A percentile compares a stretch with the other conserved stretches of the same genome.
These are phyloP conservation scores for Dillenia suffruticosa DNA, from an alignment of 164 flowering plant species.

Conservation along the genomic window DNA sequence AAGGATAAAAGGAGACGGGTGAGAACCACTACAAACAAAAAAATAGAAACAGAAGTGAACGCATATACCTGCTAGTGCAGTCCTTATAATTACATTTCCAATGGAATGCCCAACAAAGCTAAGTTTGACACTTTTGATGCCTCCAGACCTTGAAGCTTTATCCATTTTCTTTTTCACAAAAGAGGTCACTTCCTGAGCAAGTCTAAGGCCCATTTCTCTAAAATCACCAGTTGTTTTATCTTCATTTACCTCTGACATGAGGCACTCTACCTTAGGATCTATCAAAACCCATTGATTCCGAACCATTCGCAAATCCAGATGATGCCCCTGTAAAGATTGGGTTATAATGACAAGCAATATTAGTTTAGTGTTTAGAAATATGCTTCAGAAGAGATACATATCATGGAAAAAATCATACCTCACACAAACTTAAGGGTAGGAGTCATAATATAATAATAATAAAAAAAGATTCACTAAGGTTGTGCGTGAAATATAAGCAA, in stretches of 20 bases:
- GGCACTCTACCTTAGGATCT: slow-evolving; percentile 86
- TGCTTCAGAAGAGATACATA: too few relatives aligned
- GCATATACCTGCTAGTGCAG: slow-evolving; percentile 75
- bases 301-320: slow-evolving; percentile 94
- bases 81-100: slow-evolving; percentile 84
- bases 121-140: slow-evolving; percentile 59
- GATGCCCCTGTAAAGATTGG: slow-evolving; percentile 68
- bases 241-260: slow-evolving; percentile 93
- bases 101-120: slow-evolving; percentile 99
- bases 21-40: slow-evolving; percentile 4
- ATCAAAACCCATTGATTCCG: slow-evolving; percentile 97
- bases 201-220: slow-evolving; percentile 86
- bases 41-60: slow-evolving; percentile 1
- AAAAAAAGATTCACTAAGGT: too few relatives aligned
- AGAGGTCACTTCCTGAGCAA: slow-evolving; percentile 84
- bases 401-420: too few relatives aligned
- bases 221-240: slow-evolving; percentile 91
- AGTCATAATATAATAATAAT: too few relatives aligned
- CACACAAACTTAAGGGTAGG: too few relatives aligned
- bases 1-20: slow-evolving; percentile 11
- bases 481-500: too few relatives aligned
- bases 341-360: too few relatives aligned
- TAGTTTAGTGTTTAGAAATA: too few relatives aligned
- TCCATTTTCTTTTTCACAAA: slow-evolving; percentile 88
- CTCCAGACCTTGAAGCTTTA: slow-evolving; percentile 65